These are phyloP conservation scores for Candida jianshihensis DNA, from an alignment of 805 yeast genomes.

Conservation along the genomic window DNA sequence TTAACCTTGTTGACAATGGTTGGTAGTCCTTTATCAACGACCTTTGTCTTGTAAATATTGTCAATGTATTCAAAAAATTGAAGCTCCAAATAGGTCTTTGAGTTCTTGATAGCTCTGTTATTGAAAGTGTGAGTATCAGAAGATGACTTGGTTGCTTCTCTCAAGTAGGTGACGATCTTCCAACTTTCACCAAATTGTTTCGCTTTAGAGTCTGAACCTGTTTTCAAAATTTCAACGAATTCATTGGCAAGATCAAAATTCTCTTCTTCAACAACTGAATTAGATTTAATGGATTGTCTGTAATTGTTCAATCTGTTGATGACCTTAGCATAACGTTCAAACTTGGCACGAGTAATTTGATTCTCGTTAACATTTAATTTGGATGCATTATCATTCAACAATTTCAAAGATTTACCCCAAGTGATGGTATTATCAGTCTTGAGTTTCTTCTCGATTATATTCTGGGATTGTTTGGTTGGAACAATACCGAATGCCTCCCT, in stretches of 20 bases:
- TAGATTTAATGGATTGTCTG: slow-evolving; percentile 38
- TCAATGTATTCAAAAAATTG: slow-evolving; percentile 78
- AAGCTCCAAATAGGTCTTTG: slow-evolving; percentile 56
- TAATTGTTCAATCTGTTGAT: slow-evolving; percentile 65
- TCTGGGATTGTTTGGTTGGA: slow-evolving; percentile 23
- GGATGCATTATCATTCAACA: slow-evolving; percentile 25
- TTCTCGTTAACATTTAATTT: slow-evolving; percentile 38
- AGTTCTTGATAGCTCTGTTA: slow-evolving; percentile 41
- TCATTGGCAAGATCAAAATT: slow-evolving; percentile 52
- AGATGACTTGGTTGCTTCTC: slow-evolving; percentile 14
- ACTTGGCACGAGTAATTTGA: slow-evolving; percentile 40
- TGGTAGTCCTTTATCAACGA: slow-evolving; percentile 58
- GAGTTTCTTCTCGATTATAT: slow-evolving; percentile 9
- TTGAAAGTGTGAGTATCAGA: slow-evolving; percentile 18
- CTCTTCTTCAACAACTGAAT: slow-evolving; percentile 16
- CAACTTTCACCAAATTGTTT: slow-evolving; percentile 72
- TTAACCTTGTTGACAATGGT: slow-evolving; percentile 66
- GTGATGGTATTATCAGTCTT: slow-evolving; percentile 8
- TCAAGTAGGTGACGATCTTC: slow-evolving; percentile 48
- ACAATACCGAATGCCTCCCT: slow-evolving; percentile 64
- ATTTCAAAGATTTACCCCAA: slow-evolving; percentile 27
- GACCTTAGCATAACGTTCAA: slow-evolving; percentile 69
- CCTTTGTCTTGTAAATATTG: slow-evolving; percentile 48
- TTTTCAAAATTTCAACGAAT: slow-evolving; percentile 52
- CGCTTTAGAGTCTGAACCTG: slow-evolving; percentile 54